Percentiles rank a stretch among this genome's conserved stretches.
These are phyloP conservation scores for Dittrichia graveolens DNA, from an alignment of 129 eudicot genomes.

Conservation along the genomic window DNA sequence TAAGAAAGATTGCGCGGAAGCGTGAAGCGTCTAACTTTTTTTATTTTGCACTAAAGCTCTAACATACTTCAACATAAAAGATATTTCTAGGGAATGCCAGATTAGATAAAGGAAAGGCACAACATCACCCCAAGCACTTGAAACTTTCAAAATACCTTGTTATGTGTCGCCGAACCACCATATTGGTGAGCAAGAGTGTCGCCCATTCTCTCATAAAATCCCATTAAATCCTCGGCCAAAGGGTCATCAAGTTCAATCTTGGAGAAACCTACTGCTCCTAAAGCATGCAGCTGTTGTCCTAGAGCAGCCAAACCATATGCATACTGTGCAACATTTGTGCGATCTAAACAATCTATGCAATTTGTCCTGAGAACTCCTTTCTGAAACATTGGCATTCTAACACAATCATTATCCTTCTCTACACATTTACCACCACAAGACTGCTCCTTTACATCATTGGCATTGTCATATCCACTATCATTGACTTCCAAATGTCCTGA, in stretches of 20 bases:
- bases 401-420: constrained; percentile 24
- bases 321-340: constrained; percentile 89
- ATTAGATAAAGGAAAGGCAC: too few relatives aligned
- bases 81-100: too few relatives aligned
- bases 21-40: too few relatives aligned
- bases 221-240: constrained; percentile 70
- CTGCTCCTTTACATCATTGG: constrained; percentile 30
- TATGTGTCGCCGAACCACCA: constrained; percentile 90
- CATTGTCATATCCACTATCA: constrained; percentile 37
- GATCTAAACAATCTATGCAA: constrained; percentile 88
- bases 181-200: constrained; percentile 88
- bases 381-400: constrained; percentile 53
- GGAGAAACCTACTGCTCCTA: constrained; percentile 48
- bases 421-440: constrained; percentile 32
- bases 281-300: constrained; percentile 63
- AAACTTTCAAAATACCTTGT: constrained; percentile 50
- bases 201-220: constrained; percentile 79
- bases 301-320: constrained; percentile 80
- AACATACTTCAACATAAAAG: too few relatives aligned
- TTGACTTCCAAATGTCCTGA: constrained; percentile 31
- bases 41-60: too few relatives aligned
- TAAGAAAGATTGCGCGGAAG: too few relatives aligned
- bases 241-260: constrained; percentile 74
- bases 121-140: too few relatives aligned
- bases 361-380: constrained; percentile 80